phyloP scores from a whole-genome alignment of 768 basidiomycete genomes.

The Pisolithus microcarpus region DNA sequence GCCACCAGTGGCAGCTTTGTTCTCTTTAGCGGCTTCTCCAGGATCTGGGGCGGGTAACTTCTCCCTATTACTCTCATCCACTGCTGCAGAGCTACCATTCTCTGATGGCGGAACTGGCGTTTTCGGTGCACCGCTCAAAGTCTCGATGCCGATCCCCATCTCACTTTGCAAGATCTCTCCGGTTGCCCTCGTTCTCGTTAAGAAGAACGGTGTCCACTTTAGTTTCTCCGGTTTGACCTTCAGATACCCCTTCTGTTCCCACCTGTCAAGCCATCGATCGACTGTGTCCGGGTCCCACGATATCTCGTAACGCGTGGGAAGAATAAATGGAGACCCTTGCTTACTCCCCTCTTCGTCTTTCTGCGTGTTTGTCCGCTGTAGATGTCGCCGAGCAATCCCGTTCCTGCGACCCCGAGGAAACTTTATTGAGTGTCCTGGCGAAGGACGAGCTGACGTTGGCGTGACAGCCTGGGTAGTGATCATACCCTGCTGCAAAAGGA shows the following conservation, averaged over 20 bases:
- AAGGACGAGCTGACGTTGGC: slow-evolving; percentile 50
- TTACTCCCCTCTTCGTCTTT: slow-evolving; percentile 31
- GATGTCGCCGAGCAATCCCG: slow-evolving; percentile 56
- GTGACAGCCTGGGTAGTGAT: slow-evolving; percentile 48
- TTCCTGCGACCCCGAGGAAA: slow-evolving; percentile 60
- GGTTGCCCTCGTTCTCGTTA: slow-evolving; percentile 40
- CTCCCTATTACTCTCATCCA: slow-evolving; percentile 11
- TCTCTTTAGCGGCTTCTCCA: slow-evolving; percentile 9
- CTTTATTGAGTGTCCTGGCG: slow-evolving; percentile 75
- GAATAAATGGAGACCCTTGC: slow-evolving; percentile 48
- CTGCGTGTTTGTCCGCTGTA: slow-evolving; percentile 47
- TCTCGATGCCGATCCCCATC: slow-evolving; percentile 9
- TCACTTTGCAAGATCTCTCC: slow-evolving; percentile 21
- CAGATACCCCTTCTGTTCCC: slow-evolving; percentile 76
- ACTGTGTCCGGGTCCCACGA: slow-evolving; percentile 66
- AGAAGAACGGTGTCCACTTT: slow-evolving; percentile 91
- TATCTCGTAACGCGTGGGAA: slow-evolving; percentile 68
- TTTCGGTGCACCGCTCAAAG: slow-evolving; percentile 2
- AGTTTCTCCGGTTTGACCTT: slow-evolving; percentile 73
- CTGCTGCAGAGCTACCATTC: slow-evolving; percentile 15
- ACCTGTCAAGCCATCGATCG: slow-evolving; percentile 53
- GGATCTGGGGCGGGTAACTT: slow-evolving; percentile 11
- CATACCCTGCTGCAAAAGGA: slow-evolving; percentile 68
- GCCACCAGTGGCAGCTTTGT: slow-evolving; percentile 6
- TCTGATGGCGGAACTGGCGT: slow-evolving; percentile 16